Percentiles rank a stretch among this genome's conserved stretches.
phyloP scores from a whole-genome alignment of 257 asterid species.

The Solanum medicagineum region DNA sequence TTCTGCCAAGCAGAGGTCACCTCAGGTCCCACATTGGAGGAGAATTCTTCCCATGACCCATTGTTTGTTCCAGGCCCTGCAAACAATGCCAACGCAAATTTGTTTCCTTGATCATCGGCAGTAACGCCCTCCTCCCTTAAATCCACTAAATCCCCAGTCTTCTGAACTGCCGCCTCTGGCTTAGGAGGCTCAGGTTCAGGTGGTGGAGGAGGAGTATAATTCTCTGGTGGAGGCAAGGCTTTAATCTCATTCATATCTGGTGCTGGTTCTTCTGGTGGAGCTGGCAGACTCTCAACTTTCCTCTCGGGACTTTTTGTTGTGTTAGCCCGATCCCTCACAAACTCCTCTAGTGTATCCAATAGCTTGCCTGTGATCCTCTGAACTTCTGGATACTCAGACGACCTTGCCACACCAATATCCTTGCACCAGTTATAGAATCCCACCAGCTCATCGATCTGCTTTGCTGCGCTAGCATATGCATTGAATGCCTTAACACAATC shows the following conservation, averaged over 20 bases:
- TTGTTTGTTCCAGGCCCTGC: slow-evolving; percentile 40
- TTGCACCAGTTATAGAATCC: slow-evolving; percentile 51
- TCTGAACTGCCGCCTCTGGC: slow-evolving; percentile 15
- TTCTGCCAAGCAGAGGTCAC: slow-evolving; percentile 87
- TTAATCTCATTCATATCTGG: slow-evolving; percentile 43
- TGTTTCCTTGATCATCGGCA: slow-evolving; percentile 81
- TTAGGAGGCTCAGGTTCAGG: slow-evolving; percentile 49
- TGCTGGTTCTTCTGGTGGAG: slow-evolving; percentile 32
- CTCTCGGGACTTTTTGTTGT: slow-evolving; percentile 45
- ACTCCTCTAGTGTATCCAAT: slow-evolving; percentile 60
- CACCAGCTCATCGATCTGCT: slow-evolving; percentile 49
- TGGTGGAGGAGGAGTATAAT: slow-evolving; percentile 33
- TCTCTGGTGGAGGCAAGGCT: slow-evolving; percentile 46
- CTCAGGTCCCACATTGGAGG: slow-evolving; percentile 31
- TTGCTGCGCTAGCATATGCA: slow-evolving; percentile 35
- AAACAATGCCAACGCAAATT: slow-evolving; percentile 60
- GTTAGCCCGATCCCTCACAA: slow-evolving; percentile 58
- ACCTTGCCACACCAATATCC: slow-evolving; percentile 50
- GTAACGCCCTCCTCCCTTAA: slow-evolving; percentile 60
- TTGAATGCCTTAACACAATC: slow-evolving; percentile 56
- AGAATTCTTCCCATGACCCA: slow-evolving; percentile 76
- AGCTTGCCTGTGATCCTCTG: slow-evolving; percentile 43
- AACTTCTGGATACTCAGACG: slow-evolving; percentile 50
- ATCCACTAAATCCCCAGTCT: slow-evolving; percentile 49
- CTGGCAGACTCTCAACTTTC: slow-evolving; percentile 21